These are phyloP conservation scores for Aaosphaeria pasadenensis DNA, from an alignment of 2,329 filamentous ascomycete genomes.

Conservation along the genomic window DNA sequence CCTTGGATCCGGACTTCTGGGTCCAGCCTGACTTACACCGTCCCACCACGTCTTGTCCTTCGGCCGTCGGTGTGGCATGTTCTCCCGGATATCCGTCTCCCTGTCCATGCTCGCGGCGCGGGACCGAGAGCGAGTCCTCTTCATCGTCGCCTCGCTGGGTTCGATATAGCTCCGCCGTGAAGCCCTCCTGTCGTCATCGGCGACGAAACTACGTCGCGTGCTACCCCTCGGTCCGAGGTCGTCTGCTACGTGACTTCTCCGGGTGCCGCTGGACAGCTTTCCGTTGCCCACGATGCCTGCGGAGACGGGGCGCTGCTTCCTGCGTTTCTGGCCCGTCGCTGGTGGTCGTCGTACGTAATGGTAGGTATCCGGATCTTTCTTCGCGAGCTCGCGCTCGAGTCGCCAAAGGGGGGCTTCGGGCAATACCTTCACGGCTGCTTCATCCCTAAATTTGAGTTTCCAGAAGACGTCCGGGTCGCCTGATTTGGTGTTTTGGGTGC, in stretches of 20 bases:
- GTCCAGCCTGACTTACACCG: conserved; percentile 5
- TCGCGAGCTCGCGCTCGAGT: conserved; percentile 42
- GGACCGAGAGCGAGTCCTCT: conserved; percentile 13
- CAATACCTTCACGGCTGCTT: conserved; percentile 37
- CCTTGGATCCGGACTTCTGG: not conserved
- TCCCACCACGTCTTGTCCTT: conserved; percentile 37
- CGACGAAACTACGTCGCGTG: not conserved
- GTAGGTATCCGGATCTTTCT: conserved; percentile 42
- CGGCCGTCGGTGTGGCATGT: conserved; percentile 31
- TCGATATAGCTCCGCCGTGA: conserved; percentile 1
- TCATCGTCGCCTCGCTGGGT: not conserved
- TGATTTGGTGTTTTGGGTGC: conserved; percentile 2
- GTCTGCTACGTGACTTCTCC: not conserved
- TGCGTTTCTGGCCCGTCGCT: conserved; percentile 13
- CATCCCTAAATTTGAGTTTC: conserved; percentile 36
- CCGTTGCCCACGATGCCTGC: conserved; percentile 8
- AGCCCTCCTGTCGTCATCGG: conserved; percentile 10
- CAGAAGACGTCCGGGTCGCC: conserved; percentile 43
- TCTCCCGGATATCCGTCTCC: conserved; percentile 29
- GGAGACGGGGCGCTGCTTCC: conserved; percentile 5
- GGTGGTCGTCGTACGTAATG: conserved; percentile 39
- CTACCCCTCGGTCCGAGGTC: not conserved
- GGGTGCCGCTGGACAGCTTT: not conserved
- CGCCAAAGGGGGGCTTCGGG: conserved; percentile 46
- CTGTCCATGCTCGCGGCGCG: conserved; percentile 21